These are phyloP conservation scores for Axilococcus clingmanii DNA, from an alignment of 139 green algal species.

Conservation along the genomic window DNA sequence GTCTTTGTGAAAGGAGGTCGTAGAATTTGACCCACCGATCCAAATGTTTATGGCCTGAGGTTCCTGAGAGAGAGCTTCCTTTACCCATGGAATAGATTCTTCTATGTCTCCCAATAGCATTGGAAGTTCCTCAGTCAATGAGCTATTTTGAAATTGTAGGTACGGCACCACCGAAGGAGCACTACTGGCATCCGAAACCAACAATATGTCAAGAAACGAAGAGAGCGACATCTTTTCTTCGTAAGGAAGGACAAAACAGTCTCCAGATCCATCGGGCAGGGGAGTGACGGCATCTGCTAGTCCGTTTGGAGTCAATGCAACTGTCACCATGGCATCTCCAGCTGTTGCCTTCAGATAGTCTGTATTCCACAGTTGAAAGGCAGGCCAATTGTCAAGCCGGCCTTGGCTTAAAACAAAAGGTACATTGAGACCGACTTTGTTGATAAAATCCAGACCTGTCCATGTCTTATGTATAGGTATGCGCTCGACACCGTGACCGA, in stretches of 20 bases:
- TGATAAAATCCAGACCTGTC: too few relatives aligned
- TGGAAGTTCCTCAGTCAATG: conserved; percentile 42
- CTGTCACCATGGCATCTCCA: conserved; percentile 12
- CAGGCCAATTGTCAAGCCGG: too few relatives aligned
- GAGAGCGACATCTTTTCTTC: conserved; percentile 8
- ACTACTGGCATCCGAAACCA: not conserved
- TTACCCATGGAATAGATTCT: conserved; percentile 34
- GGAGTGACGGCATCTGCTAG: conserved; percentile 16
- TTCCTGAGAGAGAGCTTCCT: conserved; percentile 27
- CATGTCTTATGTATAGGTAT: too few relatives aligned
- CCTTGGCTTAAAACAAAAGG: too few relatives aligned
- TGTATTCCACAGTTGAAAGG: conserved; percentile 7
- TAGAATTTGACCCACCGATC: conserved; percentile 62
- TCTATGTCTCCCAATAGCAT: conserved; percentile 40
- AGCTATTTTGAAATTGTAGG: conserved; percentile 68
- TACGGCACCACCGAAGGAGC: not conserved
- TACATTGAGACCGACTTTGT: too few relatives aligned
- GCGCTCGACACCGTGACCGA: too few relatives aligned
- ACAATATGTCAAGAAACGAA: conserved; percentile 8
- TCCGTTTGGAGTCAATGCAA: conserved; percentile 26
- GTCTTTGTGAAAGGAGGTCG: conserved; percentile 81
- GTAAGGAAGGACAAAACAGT: conserved; percentile 21
- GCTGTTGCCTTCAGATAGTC: conserved; percentile 6
- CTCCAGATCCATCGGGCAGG: not conserved
- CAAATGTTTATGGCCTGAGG: conserved; percentile 68